A percentile compares a stretch with the other conserved stretches of the same genome.
Evolutionary conservation across 352 stramenopile genomes (phyloP).

Genomic region (Saprolegnia diclina): DNA sequence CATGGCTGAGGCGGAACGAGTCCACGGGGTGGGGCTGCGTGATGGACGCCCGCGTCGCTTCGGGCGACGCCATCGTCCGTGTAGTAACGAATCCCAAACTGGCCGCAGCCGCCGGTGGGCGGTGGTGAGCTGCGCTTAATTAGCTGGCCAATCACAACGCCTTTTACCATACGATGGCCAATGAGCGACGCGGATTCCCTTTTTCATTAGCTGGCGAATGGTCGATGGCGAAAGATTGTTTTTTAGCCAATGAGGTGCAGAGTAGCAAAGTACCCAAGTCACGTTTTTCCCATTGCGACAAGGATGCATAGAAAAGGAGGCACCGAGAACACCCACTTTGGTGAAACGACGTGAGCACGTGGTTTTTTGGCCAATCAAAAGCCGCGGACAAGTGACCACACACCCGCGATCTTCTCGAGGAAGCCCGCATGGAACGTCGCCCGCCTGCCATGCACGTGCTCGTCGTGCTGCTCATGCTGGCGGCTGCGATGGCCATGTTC

Average conservation of each 20-base stretch:
- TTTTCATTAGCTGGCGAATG: constrained; percentile 14
- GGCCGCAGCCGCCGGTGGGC: not conserved
- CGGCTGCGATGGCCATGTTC: not conserved
- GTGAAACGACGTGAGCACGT: not conserved
- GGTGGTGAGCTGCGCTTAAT: not conserved
- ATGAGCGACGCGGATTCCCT: not conserved
- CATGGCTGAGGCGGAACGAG: constrained; percentile 22
- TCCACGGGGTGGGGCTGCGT: constrained; percentile 24
- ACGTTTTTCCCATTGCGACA: not conserved
- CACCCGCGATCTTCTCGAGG: not conserved
- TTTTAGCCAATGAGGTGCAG: constrained; percentile 1
- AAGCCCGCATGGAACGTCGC: not conserved
- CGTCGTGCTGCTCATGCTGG: not conserved
- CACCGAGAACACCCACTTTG: not conserved
- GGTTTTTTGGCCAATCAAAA: not conserved
- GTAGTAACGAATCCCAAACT: constrained; percentile 14
- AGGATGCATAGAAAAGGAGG: not conserved
- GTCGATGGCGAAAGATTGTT: not conserved
- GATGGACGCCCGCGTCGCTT: constrained; percentile 17
- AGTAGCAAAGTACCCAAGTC: not conserved
- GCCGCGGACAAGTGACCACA: not conserved
- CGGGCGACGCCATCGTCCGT: constrained; percentile 1
- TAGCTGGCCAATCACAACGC: constrained; percentile 3
- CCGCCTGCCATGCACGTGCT: not conserved
- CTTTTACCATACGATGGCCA: not conserved